Percentiles rank a stretch among this genome's conserved stretches.
phyloP scores from a whole-genome alignment of 305 asterid genomes.

The Rubia balearica region DNA sequence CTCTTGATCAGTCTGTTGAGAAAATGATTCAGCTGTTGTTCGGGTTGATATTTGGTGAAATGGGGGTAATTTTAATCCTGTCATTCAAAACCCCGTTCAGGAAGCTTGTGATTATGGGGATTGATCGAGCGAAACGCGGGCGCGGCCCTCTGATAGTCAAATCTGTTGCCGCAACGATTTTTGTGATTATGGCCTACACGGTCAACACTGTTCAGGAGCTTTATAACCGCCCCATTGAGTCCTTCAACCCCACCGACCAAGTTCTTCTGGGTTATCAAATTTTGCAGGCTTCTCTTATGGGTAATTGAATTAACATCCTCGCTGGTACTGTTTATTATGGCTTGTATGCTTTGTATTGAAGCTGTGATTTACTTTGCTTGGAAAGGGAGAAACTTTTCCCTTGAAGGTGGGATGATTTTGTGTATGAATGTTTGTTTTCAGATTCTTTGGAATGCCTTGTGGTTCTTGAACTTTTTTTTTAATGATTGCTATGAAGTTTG shows the following conservation, averaged over 20 bases:
- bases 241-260: conserved; percentile 31
- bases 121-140: conserved; percentile 36
- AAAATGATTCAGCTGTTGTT: conserved; percentile 24
- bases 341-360: background rate
- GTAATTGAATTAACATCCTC: conserved; percentile 11
- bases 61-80: conserved; percentile 26
- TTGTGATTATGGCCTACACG: conserved; percentile 28
- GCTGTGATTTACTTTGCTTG: background rate
- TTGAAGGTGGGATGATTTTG: background rate
- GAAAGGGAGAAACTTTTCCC: background rate
- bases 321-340: background rate
- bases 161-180: conserved; percentile 27
- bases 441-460: background rate
- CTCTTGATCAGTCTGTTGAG: background rate
- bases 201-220: conserved; percentile 23
- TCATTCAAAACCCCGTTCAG: conserved; percentile 34
- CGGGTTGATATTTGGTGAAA: conserved; percentile 25
- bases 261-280: conserved; percentile 24
- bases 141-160: conserved; percentile 32
- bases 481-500: background rate
- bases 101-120: conserved; percentile 25
- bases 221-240: conserved; percentile 22
- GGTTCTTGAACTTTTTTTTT: background rate
- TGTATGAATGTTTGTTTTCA: background rate
- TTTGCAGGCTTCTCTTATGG: conserved; percentile 40